These are phyloP conservation scores for Aspergillus tubingensis DNA, from an alignment of 2,329 filamentous ascomycete genomes.

Conservation along the genomic window DNA sequence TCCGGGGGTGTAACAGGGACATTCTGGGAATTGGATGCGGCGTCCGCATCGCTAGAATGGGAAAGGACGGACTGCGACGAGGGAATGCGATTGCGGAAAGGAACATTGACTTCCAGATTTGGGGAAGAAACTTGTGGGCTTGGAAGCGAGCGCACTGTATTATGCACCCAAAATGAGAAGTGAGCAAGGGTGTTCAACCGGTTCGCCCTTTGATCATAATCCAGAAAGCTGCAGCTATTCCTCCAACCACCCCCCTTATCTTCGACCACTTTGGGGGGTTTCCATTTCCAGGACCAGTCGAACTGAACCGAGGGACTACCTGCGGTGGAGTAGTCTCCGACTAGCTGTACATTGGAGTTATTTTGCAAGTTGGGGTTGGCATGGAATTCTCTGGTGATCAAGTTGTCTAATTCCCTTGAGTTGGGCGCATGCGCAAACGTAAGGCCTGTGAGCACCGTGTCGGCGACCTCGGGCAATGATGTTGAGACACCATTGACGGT, in stretches of 20 bases:
- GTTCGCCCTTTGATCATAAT: slow-evolving; percentile 93
- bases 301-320: slow-evolving; percentile 85
- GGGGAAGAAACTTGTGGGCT: slow-evolving; percentile 68
- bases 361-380: slow-evolving; percentile 97
- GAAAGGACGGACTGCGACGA: slow-evolving; percentile 86
- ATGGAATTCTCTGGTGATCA: slow-evolving; percentile 93
- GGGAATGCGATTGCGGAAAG: slow-evolving; percentile 77
- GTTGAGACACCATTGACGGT: slow-evolving; percentile 54
- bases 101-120: slow-evolving; percentile 70
- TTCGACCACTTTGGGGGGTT: slow-evolving; percentile 77
- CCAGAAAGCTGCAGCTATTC: slow-evolving; percentile 94
- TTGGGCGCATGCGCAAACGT: slow-evolving; percentile 92
- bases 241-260: slow-evolving; percentile 91
- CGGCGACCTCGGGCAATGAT: slow-evolving; percentile 53
- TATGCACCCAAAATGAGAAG: slow-evolving; percentile 94
- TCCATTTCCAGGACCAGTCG: slow-evolving; percentile 97
- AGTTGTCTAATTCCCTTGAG: slow-evolving; percentile 82
- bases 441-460: slow-evolving; percentile 81
- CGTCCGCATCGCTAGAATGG: slow-evolving; percentile 71
- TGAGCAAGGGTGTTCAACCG: slow-evolving; percentile 82
- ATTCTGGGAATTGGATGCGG: slow-evolving; percentile 37
- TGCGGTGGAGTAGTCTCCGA: slow-evolving; percentile 86
- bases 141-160: slow-evolving; percentile 48
- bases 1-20: slow-evolving; percentile 36
- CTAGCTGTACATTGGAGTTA: slow-evolving; percentile 89